Evolutionary conservation across 2,329 filamentous ascomycete species (phyloP).

Genomic region (Chaetomium sp.): DNA sequence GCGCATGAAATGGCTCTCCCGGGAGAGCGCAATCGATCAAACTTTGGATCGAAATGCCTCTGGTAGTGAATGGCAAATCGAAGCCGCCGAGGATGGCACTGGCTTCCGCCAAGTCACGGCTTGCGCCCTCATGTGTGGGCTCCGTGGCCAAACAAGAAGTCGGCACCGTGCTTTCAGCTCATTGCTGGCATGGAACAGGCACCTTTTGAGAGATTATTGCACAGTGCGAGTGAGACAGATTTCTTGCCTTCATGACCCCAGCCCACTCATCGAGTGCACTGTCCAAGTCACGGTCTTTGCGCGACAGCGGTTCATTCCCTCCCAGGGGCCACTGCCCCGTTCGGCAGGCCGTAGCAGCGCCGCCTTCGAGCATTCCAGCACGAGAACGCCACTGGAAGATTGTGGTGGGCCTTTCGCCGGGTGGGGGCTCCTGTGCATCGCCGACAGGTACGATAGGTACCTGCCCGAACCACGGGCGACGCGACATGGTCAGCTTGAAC

Average conservation of each 20-base stretch:
- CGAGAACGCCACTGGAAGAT: conserved; percentile 3
- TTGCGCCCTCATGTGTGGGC: background rate
- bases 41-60: background rate
- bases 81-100: background rate
- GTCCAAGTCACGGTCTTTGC: background rate
- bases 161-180: conserved; percentile 4
- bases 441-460: too few relatives aligned
- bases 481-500: background rate
- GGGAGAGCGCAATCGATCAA: background rate
- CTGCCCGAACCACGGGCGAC: too few relatives aligned
- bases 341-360: background rate
- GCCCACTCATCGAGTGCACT: background rate
- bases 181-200: background rate
- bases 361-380: conserved; percentile 1
- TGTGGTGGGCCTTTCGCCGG: background rate
- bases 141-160: background rate
- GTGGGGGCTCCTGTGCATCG: conserved; percentile 9
- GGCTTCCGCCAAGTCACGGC: background rate
- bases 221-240: background rate
- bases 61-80: conserved; percentile 1
- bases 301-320: background rate
- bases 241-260: background rate
- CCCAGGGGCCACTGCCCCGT: background rate
- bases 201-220: background rate
- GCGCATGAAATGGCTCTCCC: background rate